Conservation (phyloP, 78 protist species). For the Trichosphaerium sp. region DNA sequence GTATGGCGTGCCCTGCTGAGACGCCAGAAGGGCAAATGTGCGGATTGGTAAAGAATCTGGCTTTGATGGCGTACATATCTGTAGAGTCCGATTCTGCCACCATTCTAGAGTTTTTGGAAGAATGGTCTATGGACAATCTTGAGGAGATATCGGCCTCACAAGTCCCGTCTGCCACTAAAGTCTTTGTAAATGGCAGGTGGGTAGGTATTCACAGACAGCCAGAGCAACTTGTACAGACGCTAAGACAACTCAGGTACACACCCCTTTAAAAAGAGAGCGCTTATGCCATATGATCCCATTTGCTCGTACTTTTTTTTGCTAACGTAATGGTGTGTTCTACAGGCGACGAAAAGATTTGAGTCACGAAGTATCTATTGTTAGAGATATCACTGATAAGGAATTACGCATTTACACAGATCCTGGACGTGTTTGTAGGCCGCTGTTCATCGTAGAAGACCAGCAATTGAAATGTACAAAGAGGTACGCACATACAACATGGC, state of each 20-base stretch:
- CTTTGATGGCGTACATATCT: slow-evolving; percentile 91
- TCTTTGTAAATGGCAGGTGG: slow-evolving; percentile 98
- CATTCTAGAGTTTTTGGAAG: slow-evolving; percentile 47
- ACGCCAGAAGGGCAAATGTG: slow-evolving; percentile 92
- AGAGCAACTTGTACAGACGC: slow-evolving; percentile 44
- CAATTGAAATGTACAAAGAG: background rate
- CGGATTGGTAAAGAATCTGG: slow-evolving; percentile 97
- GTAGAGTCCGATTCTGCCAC: slow-evolving; percentile 54
- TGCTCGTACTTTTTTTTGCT: too few species aligned
- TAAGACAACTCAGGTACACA: slow-evolving; percentile 68
- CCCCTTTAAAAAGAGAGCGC: too few species aligned
- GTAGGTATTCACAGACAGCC: slow-evolving; percentile 88
- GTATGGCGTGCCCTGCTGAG: slow-evolving; percentile 98
- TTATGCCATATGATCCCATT: too few species aligned
- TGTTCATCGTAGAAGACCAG: slow-evolving; percentile 80
- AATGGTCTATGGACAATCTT: slow-evolving; percentile 55
- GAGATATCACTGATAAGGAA: slow-evolving; percentile 80
- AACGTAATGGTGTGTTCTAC: too few species aligned
- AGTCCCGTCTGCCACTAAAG: slow-evolving; percentile 63
- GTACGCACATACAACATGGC: background rate
- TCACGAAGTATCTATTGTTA: slow-evolving; percentile 65
- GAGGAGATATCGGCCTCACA: slow-evolving; percentile 36
- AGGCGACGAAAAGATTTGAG: slow-evolving; percentile 4
- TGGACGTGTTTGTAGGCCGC: slow-evolving; percentile 94
- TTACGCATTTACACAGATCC: slow-evolving; percentile 76